Percentiles rank a stretch among this genome's conserved stretches.
These are phyloP conservation scores for Typha latifolia DNA, from an alignment of 176 grass and related monocot genomes.

Conservation along the genomic window DNA sequence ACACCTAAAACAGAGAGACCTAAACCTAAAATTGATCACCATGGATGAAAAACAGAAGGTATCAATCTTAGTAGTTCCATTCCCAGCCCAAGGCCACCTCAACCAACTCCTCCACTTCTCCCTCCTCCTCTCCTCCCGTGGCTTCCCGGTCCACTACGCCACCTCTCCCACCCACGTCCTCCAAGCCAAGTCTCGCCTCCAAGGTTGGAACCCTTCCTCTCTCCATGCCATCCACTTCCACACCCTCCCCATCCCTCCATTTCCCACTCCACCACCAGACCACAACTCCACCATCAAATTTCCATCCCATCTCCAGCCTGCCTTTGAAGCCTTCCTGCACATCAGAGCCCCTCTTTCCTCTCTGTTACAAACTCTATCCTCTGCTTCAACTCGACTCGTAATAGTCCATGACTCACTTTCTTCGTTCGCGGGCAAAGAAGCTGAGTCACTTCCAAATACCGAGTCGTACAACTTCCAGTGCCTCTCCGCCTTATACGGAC, in stretches of 20 bases:
- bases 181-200: constrained; percentile 2
- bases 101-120: background rate
- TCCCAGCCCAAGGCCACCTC: background rate
- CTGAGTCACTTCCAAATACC: constrained; percentile 28
- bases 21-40: too few species aligned
- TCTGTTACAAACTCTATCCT: constrained; percentile 28
- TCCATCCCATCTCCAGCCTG: constrained; percentile 43
- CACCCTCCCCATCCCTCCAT: constrained; percentile 32
- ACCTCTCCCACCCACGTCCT: constrained; percentile 3
- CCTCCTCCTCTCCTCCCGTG: background rate
- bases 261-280: constrained; percentile 26
- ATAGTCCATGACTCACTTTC: constrained; percentile 45
- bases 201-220: constrained; percentile 21
- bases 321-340: constrained; percentile 30
- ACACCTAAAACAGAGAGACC: too few species aligned
- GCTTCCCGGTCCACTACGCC: constrained; percentile 19
- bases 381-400: constrained; percentile 26
- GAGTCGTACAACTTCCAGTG: constrained; percentile 42
- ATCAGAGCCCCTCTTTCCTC: constrained; percentile 17
- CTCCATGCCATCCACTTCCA: constrained; percentile 30
- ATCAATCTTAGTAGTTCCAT: background rate
- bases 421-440: constrained; percentile 45
- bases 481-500: constrained; percentile 29
- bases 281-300: constrained; percentile 23
- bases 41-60: too few species aligned